Conservation (phyloP, 2,329 filamentous ascomycete genomes). For the Ophiocordyceps australis region DNA sequence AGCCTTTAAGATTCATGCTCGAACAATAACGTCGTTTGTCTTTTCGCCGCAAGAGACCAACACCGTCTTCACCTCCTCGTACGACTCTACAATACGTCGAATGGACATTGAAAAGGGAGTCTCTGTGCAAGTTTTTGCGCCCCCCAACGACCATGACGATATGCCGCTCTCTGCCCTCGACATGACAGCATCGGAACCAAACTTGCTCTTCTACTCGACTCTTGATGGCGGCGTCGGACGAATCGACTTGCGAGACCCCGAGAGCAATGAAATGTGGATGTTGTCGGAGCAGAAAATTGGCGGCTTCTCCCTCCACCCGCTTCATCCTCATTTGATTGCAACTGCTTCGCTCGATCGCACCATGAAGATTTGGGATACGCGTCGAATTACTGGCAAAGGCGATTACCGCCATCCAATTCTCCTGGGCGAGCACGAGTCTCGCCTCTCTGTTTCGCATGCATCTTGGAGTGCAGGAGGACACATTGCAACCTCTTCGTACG, state of each 20-base stretch:
- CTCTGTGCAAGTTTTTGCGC: conserved; percentile 68
- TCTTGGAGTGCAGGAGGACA: conserved; percentile 76
- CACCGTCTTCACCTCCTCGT: conserved; percentile 68
- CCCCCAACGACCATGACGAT: conserved; percentile 49
- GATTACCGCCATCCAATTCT: conserved; percentile 45
- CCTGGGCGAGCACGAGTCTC: conserved; percentile 65
- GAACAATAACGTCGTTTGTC: conserved; percentile 74
- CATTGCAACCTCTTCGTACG: conserved; percentile 82
- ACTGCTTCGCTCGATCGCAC: conserved; percentile 83
- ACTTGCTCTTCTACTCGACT: conserved; percentile 74
- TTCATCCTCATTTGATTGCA: conserved; percentile 64
- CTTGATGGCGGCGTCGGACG: conserved; percentile 65
- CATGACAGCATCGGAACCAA: conserved; percentile 50
- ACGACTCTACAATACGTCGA: conserved; percentile 81
- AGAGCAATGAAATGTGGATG: conserved; percentile 47
- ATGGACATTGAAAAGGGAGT: conserved; percentile 68
- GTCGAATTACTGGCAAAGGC: conserved; percentile 52
- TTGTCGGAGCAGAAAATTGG: conserved; percentile 90
- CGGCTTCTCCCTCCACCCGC: conserved; percentile 71
- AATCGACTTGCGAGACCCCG: conserved; percentile 52
- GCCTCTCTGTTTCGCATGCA: conserved; percentile 79
- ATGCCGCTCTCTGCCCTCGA: conserved; percentile 73
- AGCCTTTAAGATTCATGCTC: conserved; percentile 75
- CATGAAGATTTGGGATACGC: conserved; percentile 81
- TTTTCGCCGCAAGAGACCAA: conserved; percentile 59